A percentile compares a stretch with the other conserved stretches of the same genome.
Evolutionary conservation across 495 filamentous ascomycete genomes (phyloP).

Genomic region (Hypomontagnella submonticulosa): DNA sequence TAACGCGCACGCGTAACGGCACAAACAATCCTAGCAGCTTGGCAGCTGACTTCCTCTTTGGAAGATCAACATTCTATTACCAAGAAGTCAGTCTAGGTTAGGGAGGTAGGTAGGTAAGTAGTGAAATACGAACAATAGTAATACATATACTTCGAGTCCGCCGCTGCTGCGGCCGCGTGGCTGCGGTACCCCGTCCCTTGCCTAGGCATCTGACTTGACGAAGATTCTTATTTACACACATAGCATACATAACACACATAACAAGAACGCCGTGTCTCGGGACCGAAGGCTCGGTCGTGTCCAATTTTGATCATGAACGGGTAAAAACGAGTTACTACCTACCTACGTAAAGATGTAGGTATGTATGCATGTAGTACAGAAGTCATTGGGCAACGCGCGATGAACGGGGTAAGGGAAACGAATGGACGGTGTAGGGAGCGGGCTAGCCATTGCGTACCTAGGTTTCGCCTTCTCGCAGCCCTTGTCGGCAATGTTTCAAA

Average conservation of each 20-base stretch:
- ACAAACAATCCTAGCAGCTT: constrained; percentile 50
- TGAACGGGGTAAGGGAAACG: background rate
- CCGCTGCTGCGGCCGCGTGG: constrained; percentile 31
- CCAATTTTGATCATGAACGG: constrained; percentile 28
- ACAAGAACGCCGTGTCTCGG: constrained; percentile 40
- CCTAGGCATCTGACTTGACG: constrained; percentile 27
- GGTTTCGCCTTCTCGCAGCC: constrained; percentile 46
- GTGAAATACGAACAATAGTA: constrained; percentile 45
- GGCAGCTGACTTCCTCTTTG: constrained; percentile 48
- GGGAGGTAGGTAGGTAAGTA: constrained; percentile 22
- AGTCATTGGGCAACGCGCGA: background rate
- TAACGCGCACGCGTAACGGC: constrained; percentile 37
- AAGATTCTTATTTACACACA: constrained; percentile 15
- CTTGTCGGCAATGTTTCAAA: constrained; percentile 46
- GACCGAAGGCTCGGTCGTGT: constrained; percentile 30
- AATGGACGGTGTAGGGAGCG: background rate
- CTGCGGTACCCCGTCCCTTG: constrained; percentile 32
- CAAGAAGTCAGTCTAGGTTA: constrained; percentile 26
- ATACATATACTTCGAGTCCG: constrained; percentile 32
- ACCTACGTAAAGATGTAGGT: background rate
- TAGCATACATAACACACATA: constrained; percentile 6
- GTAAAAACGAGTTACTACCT: constrained; percentile 11
- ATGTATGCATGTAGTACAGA: background rate
- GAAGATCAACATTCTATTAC: constrained; percentile 38
- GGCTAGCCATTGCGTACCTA: constrained; percentile 28